phyloP scores from a whole-genome alignment of 108 stramenopile species.

The Phaeodactylum tricornutum region DNA sequence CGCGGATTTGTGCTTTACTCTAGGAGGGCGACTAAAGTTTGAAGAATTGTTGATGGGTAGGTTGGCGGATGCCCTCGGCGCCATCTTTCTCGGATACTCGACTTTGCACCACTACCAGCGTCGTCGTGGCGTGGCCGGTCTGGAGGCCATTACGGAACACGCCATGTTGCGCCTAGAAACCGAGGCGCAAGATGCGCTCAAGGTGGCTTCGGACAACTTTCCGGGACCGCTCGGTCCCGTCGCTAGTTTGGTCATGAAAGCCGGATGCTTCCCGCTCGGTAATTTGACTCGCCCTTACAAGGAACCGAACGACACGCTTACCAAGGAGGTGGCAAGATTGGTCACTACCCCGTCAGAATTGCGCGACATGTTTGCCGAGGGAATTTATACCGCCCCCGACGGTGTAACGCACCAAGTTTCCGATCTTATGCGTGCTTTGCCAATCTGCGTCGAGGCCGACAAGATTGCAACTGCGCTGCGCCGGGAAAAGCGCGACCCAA shows the following conservation, averaged over 20 bases:
- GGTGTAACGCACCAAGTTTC: conserved; percentile 77
- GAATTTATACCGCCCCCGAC: conserved; percentile 78
- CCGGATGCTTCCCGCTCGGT: conserved; percentile 87
- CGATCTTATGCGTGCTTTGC: conserved; percentile 79
- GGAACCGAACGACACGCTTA: conserved; percentile 78
- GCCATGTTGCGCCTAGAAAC: conserved; percentile 90
- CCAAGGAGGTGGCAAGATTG: conserved; percentile 88
- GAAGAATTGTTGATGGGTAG: conserved; percentile 94
- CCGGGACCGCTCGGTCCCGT: conserved; percentile 78
- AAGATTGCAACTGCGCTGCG: conserved; percentile 76
- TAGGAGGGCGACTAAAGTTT: conserved; percentile 95
- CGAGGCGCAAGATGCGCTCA: conserved; percentile 88
- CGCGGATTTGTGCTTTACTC: conserved; percentile 88
- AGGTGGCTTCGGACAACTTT: conserved; percentile 92
- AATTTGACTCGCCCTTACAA: conserved; percentile 74
- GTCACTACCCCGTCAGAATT: conserved; percentile 80
- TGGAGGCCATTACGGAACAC: conserved; percentile 91
- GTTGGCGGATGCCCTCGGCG: conserved; percentile 92
- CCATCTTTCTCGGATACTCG: conserved; percentile 96
- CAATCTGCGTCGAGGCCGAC: conserved; percentile 90
- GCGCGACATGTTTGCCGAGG: conserved; percentile 70
- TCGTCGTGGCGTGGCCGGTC: conserved; percentile 79
- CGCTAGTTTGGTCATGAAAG: conserved; percentile 84
- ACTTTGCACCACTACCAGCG: conserved; percentile 90
- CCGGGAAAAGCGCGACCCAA: conserved; percentile 88